phyloP scores from a whole-genome alignment of 306 rosid genomes.

The Clitoria ternatea region DNA sequence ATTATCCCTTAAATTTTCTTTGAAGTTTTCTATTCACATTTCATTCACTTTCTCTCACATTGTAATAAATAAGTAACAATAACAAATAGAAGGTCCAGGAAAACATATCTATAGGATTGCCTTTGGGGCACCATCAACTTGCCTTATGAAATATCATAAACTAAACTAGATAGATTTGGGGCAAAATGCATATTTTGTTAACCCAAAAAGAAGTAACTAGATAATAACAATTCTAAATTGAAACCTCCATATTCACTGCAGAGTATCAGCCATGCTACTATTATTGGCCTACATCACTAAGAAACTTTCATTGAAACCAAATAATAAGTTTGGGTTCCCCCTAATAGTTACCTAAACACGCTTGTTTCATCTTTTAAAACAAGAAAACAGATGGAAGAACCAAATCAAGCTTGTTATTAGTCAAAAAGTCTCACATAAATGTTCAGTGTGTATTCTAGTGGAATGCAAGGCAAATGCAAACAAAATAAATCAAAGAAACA shows the following conservation, averaged over 20 bases:
- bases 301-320: neutral
- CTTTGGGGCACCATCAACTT: neutral
- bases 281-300: neutral
- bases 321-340: neutral
- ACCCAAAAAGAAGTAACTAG: neutral
- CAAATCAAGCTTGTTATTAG: neutral
- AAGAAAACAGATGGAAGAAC: neutral
- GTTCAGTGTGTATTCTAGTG: constrained; percentile 17
- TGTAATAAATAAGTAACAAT: constrained; percentile 14
- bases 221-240: neutral
- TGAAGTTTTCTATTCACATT: no score
- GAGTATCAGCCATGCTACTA: neutral
- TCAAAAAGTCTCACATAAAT: constrained; percentile 13
- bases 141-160: neutral
- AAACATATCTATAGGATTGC: neutral
- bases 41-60: no score
- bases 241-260: neutral
- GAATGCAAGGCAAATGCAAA: neutral
- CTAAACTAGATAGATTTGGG: neutral
- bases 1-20: no score
- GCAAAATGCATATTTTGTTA: neutral
- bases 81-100: neutral
- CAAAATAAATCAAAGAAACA: neutral
- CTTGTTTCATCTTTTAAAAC: neutral
- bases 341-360: constrained; percentile 4